These are phyloP conservation scores for Synchytrium microbalum DNA, from an alignment of 371 early-diverging fungal species.

Conservation along the genomic window DNA sequence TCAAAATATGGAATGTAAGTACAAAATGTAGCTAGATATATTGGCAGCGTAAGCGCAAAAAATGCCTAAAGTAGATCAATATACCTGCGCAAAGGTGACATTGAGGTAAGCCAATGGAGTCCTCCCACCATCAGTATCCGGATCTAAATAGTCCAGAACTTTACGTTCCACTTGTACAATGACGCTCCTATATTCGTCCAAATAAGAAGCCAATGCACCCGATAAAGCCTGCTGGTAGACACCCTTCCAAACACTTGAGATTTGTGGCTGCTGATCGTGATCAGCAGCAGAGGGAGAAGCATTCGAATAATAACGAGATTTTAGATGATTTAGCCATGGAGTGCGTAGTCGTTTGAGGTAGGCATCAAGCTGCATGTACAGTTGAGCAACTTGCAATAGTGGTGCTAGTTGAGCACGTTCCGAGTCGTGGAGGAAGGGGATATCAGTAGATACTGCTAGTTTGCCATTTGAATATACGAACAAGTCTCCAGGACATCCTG, in stretches of 20 bases:
- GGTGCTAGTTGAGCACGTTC: slow-evolving; percentile 59
- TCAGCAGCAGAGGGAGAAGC: neutral
- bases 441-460: slow-evolving; percentile 30
- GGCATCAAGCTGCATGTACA: slow-evolving; percentile 20
- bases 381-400: slow-evolving; percentile 57
- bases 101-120: slow-evolving; percentile 42
- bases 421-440: slow-evolving; percentile 57
- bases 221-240: slow-evolving; percentile 47
- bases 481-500: slow-evolving; percentile 56
- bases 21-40: neutral
- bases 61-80: neutral
- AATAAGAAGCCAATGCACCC: slow-evolving; percentile 38
- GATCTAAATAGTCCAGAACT: slow-evolving; percentile 38
- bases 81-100: slow-evolving; percentile 29
- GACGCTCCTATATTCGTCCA: slow-evolving; percentile 46
- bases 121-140: slow-evolving; percentile 27
- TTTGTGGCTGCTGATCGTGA: neutral
- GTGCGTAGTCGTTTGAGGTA: neutral
- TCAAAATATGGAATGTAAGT: neutral
- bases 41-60: neutral
- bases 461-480: slow-evolving; percentile 53
- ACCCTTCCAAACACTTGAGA: slow-evolving; percentile 19
- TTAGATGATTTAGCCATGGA: neutral
- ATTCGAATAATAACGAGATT: neutral
- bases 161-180: slow-evolving; percentile 50